Evolutionary conservation across 495 filamentous ascomycete genomes (phyloP), one percentile per base, ranked within the genome.

Genomic region (Aspergillus egyptiacus): DNA sequence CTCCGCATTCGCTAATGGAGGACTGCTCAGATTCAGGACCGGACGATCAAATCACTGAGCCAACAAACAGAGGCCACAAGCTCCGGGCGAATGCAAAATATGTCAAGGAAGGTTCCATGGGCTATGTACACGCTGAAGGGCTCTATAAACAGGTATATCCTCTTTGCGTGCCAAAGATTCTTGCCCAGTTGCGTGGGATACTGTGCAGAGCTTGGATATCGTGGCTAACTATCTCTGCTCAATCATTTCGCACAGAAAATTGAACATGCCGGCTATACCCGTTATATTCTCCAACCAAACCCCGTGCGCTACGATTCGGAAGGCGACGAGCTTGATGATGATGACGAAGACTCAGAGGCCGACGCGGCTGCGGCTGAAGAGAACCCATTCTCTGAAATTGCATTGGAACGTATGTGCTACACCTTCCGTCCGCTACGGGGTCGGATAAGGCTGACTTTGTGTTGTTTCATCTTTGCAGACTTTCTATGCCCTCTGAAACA

Each of bases 51-150:
- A 87, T 93, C 58, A 77, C 81, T 33, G 78, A 82, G 61, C 80
- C 80, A 43, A 90, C 86, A 6, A 97, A 96, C 66, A 87, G 91
- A 58, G 89, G 87, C 37, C 87, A 95, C 64, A 99, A 95, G 63
- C 77, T 97, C 49, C 87, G 87, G 67, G 85, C 78, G 58, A 86
- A 86, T 60, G 83, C 90, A 33, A 77, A 80, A 62, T 87, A 86
- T 66, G 81, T 94, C 34, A 84, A 83, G 46, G 79, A 87, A 60
- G 88, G 88, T 32, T 81, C 82, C 36, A 66, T 93, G 51, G 81
- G 86, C 24, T 77, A 79, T 37, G 72, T 85, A 2, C 78, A 76
- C 38, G 82, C 87, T 2, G 83, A 86, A 18, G 76, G 82, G 17
- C 77, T 83, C n/a, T 95, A 95, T 73, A 93, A 85, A 65, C 85